These are phyloP conservation scores for Axilococcus clingmanii DNA, from an alignment of 139 green algal species.

Conservation along the genomic window DNA sequence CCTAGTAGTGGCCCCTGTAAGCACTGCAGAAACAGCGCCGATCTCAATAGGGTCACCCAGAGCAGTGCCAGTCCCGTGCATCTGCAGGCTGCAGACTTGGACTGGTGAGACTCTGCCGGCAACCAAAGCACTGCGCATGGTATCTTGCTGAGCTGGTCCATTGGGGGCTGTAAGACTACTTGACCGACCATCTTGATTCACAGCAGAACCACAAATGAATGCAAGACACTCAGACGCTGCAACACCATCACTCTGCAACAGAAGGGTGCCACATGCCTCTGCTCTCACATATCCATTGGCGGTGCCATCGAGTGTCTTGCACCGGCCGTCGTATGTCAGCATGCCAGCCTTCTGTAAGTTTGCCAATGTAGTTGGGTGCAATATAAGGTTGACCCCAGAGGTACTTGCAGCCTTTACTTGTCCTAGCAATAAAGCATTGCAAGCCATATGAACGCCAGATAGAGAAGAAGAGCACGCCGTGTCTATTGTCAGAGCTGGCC, in stretches of 20 bases:
- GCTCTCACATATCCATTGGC: conserved; percentile 49
- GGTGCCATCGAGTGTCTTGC: conserved; percentile 40
- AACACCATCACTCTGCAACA: conserved; percentile 9
- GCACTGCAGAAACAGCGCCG: conserved; percentile 32
- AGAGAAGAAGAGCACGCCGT: conserved; percentile 85
- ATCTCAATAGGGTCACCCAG: conserved; percentile 86
- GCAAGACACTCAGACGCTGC: conserved; percentile 2
- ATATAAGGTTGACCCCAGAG: conserved; percentile 28
- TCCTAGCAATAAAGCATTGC: conserved; percentile 17
- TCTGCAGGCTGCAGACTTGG: conserved; percentile 34
- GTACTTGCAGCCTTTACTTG: conserved; percentile 23
- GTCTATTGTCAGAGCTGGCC: conserved; percentile 37
- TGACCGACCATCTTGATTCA: conserved; percentile 53
- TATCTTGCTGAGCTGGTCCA: conserved; percentile 38
- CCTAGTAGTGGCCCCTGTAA: not conserved
- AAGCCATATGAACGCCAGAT: conserved; percentile 54
- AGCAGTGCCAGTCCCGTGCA: conserved; percentile 74
- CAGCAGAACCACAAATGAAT: conserved; percentile 20
- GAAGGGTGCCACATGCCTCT: conserved; percentile 42
- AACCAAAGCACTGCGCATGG: conserved; percentile 31
- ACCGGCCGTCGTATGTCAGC: conserved; percentile 32
- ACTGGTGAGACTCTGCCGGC: not conserved
- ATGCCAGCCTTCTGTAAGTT: conserved; percentile 34
- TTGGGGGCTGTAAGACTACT: conserved; percentile 49
- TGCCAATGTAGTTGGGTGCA: conserved; percentile 27